phyloP scores from a whole-genome alignment of 2,329 filamentous ascomycete species.

The Aspergillus uvarum region DNA sequence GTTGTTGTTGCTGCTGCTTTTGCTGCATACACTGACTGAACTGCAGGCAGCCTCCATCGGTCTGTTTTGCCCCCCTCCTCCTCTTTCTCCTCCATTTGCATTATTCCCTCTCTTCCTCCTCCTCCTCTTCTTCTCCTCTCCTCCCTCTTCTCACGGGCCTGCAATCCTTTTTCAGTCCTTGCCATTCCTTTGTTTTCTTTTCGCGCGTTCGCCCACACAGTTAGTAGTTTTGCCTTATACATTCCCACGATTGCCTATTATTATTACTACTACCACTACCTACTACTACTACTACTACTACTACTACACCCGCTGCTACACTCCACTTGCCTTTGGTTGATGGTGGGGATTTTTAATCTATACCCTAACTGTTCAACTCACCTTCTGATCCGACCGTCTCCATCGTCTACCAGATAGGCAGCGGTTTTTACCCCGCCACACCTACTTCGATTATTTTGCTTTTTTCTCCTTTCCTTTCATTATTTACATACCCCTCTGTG shows the following conservation, averaged over 20 bases:
- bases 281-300: not conserved
- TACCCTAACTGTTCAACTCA: not conserved
- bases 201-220: slow-evolving; percentile 38
- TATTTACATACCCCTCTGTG: not conserved
- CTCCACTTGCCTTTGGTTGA: slow-evolving; percentile 7
- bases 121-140: slow-evolving; percentile 15
- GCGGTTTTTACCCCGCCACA: not conserved
- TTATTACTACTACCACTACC: not conserved
- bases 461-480: not conserved
- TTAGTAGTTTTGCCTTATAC: slow-evolving; percentile 29
- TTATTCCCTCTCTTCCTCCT: slow-evolving; percentile 21
- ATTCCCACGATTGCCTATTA: slow-evolving; percentile 3
- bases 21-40: not conserved
- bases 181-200: slow-evolving; percentile 29
- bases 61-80: slow-evolving; percentile 21
- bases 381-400: slow-evolving; percentile 4
- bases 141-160: slow-evolving; percentile 17
- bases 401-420: slow-evolving; percentile 10
- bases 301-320: not conserved
- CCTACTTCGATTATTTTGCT: not conserved
- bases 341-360: slow-evolving; percentile 7
- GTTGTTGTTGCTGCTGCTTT: not conserved
- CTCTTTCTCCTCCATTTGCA: slow-evolving; percentile 14
- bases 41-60: not conserved
- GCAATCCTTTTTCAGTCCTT: slow-evolving; percentile 20